Base-by-base conservation (phyloP, 1,284 basidiomycete genomes). In the Amylostereum areolatum region DNA sequence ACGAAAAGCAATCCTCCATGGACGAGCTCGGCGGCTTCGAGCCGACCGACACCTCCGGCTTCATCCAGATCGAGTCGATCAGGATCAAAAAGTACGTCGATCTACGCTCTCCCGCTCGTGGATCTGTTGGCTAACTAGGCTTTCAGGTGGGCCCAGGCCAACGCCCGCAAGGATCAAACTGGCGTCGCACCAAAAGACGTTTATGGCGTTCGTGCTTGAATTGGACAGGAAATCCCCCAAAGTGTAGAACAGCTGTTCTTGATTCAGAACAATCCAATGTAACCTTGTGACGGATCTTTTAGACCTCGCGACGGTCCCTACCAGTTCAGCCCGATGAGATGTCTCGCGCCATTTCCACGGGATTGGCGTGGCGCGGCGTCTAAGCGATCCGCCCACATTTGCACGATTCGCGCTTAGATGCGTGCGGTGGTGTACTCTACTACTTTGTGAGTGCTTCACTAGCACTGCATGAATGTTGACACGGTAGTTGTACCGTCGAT, bases 1-100 rank as follows among this genome's bases (percentile, higher is more conserved):
- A 99, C 64, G 94, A 92, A 64, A 88, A 88, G 52, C 83, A 97
- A 71, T 93, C 93, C n/a, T 97, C 93, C 52, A 99, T 99, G 96
- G 96, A 99, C 69, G 95, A 97, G 73, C 84, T 97, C 53, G 95
- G 95, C 57, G 96, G 96, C 43, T 98, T 98, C 70, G 91, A 95
- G 70, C 91, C 92, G 24, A 90, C 89, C 47, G 88, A 95, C 64
- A 91, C 92, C 47, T 81, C 86, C 49, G 93, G 93, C 8, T 97
- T 97, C 77, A 96, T 97, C 69, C 84, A 87, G 63, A 96, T 97
- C 57, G 90, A 95, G 68, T 91, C 89, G 32, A 96, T 97, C 69
- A 83, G 94, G 45, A 92, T 97, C 68, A 95, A 95, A 78, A 94
- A 96, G 83, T 95, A 67, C 59, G 85, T 71, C 33, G 55, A 59